Percentiles rank a stretch among this genome's conserved stretches.
Evolutionary conservation across 768 basidiomycete species (phyloP).

Genomic region (Porpolomopsis calyptriformis): DNA sequence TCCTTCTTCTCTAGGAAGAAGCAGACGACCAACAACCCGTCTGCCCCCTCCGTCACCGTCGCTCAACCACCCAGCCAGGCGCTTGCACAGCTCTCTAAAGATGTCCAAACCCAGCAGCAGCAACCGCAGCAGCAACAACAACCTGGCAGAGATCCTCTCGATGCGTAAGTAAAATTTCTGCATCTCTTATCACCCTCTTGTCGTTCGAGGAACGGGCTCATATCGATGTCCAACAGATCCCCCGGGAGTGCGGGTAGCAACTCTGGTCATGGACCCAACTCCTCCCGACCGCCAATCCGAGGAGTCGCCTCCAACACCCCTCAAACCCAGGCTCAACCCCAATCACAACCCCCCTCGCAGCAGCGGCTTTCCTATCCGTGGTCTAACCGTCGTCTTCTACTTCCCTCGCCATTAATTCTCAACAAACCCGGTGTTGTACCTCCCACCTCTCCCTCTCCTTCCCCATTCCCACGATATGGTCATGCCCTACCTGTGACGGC

Average conservation of each 20-base stretch:
- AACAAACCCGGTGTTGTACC: conserved; percentile 53
- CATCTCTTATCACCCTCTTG: conserved; percentile 1
- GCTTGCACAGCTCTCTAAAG: conserved; percentile 43
- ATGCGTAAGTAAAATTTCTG: conserved; percentile 24
- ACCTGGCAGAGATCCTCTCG: conserved; percentile 15
- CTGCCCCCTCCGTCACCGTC: conserved; percentile 38
- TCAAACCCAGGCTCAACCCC: conserved; percentile 1
- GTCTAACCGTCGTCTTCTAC: conserved; percentile 62
- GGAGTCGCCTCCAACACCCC: conserved; percentile 15
- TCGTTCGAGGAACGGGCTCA: not conserved
- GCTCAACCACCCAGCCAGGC: conserved; percentile 60
- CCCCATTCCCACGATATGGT: conserved; percentile 94
- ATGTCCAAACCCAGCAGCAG: conserved; percentile 12
- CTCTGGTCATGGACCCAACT: conserved; percentile 15
- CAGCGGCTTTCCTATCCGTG: conserved; percentile 66
- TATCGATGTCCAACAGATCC: conserved; percentile 1
- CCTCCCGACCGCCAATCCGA: conserved; percentile 29
- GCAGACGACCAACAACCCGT: conserved; percentile 43
- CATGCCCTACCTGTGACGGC: conserved; percentile 79
- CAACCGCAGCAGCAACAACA: conserved; percentile 16
- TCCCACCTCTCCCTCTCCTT: conserved; percentile 64
- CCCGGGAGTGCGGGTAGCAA: not conserved
- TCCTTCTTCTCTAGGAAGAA: conserved; percentile 92
- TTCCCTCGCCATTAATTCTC: conserved; percentile 57
- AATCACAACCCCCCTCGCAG: conserved; percentile 4